Evolutionary conservation across 1,139 yeast genomes (phyloP).

Genomic region (Suzukiozyma palmioleophila): DNA sequence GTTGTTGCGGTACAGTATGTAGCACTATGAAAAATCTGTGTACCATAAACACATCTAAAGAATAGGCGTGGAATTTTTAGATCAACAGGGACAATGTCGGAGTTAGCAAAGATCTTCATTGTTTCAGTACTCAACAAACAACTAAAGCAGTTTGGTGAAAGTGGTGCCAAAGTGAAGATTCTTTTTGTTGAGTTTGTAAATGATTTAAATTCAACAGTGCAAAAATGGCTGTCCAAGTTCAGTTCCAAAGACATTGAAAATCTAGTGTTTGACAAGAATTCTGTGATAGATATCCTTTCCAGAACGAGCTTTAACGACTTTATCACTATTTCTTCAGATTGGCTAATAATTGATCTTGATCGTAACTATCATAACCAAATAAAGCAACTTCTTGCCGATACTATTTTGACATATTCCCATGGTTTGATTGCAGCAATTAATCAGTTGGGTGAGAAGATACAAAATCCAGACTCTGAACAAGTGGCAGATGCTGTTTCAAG

Average conservation of each 20-base stretch:
- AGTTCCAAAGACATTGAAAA: neutral
- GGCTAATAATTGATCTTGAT: slow-evolving; percentile 1
- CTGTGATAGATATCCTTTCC: neutral
- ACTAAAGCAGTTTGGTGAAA: neutral
- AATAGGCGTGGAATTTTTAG: too few relatives aligned
- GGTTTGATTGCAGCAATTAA: neutral
- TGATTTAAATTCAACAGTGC: neutral
- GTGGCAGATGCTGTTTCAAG: neutral
- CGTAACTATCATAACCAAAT: neutral
- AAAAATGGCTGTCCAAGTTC: slow-evolving; percentile 1
- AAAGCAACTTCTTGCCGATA: neutral
- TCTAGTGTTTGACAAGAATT: neutral
- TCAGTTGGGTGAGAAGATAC: neutral
- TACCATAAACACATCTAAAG: too few relatives aligned
- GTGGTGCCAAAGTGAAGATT: slow-evolving; percentile 1
- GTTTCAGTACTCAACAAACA: slow-evolving; percentile 1
- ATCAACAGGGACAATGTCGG: neutral
- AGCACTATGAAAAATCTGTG: too few relatives aligned
- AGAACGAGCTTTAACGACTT: neutral
- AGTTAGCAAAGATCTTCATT: neutral
- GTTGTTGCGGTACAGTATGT: too few relatives aligned
- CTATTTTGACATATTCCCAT: slow-evolving; percentile 1
- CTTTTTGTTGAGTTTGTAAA: neutral
- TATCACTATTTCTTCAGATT: neutral
- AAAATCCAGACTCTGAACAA: neutral